A percentile compares a stretch with the other conserved stretches of the same genome.
Evolutionary conservation across 345 rosid species (phyloP).

Genomic region (Erodium maritimum): DNA sequence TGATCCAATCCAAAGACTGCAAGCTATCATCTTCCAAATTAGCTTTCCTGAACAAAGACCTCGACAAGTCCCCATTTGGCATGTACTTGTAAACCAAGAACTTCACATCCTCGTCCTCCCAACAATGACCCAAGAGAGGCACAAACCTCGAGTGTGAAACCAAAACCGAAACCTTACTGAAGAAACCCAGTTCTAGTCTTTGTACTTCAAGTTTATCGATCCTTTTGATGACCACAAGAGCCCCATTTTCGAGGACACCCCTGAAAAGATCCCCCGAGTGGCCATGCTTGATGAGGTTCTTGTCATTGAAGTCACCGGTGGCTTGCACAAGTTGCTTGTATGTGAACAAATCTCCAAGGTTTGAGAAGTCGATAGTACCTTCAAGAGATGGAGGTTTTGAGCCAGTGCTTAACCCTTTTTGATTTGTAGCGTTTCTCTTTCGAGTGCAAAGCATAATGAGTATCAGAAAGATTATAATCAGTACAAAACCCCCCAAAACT

Average conservation of each 20-base stretch:
- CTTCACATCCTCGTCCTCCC: conserved; percentile 75
- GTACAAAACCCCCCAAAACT: conserved; percentile 52
- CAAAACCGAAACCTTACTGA: conserved; percentile 48
- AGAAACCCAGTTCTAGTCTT: conserved; percentile 77
- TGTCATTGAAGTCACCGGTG: conserved; percentile 55
- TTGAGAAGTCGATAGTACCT: conserved; percentile 38
- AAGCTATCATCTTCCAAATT: conserved; percentile 53
- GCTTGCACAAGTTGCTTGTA: conserved; percentile 70
- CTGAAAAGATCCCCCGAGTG: conserved; percentile 84
- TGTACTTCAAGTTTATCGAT: conserved; percentile 37
- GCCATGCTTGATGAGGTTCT: conserved; percentile 71
- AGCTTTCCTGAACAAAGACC: conserved; percentile 57
- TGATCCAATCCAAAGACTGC: conserved; percentile 94
- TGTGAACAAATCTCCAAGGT: conserved; percentile 59
- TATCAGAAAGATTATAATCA: conserved; percentile 27
- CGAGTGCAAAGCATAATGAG: conserved; percentile 35
- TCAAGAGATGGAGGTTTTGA: conserved; percentile 36
- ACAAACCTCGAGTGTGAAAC: conserved; percentile 53
- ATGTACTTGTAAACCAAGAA: conserved; percentile 69
- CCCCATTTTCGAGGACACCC: conserved; percentile 55
- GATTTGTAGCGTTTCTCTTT: conserved; percentile 27
- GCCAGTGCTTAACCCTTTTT: conserved; percentile 32
- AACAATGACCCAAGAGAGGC: conserved; percentile 75
- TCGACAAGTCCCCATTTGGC: conserved; percentile 79
- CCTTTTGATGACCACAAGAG: conserved; percentile 56